Base-by-base conservation (phyloP, 345 rosid genomes). In the Mangifera indica region DNA sequence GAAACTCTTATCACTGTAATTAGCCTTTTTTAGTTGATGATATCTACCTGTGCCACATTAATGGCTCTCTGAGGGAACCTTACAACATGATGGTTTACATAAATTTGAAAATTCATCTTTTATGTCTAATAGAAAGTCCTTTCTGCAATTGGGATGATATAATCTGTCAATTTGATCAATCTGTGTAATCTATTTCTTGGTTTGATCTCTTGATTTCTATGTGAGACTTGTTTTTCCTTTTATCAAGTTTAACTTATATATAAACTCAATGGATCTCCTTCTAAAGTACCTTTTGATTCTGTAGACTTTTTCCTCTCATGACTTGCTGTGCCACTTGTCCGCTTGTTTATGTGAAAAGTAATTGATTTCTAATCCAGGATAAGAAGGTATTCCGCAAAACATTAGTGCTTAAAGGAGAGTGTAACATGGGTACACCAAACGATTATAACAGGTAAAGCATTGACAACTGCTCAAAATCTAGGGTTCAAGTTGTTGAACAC, bases 361-460 rank as follows among this genome's bases (percentile, higher is more conserved):
- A 32, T 58, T 69, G 25, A 29, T 63, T 69, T 72, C 71, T 34
- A 45, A 76, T 52, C 24, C 87, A 89, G 97, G 93, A 93, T 46
- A 83, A 81, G 80, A 81, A 74, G 67, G 81, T 76, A 64, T 79
- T 87, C 70, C 74, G 82, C 57, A 78, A 84, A 4, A 69, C 78
- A 65, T 77, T 83, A 77, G 81, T 78, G 63, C 34, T 46, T 70
- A 68, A 82, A 78, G 85, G 78, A 72, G 82, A 81, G 64, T 65
- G 72, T 70, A 48, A 69, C 65, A 68, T 71, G 58, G 45, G 52
- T 37, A 73, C 68, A 42, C 53, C 72, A 44, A 68, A 76, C 54
- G 80, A 78, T 75, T 74, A 77, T 72, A 73, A 74, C 45, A 64
- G 89, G 94, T 87, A 77, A 29, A 61, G 34, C 45, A 56, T 46